These are phyloP conservation scores for Tubosaeta sp. DNA, from an alignment of 768 basidiomycete genomes.

Conservation along the genomic window DNA sequence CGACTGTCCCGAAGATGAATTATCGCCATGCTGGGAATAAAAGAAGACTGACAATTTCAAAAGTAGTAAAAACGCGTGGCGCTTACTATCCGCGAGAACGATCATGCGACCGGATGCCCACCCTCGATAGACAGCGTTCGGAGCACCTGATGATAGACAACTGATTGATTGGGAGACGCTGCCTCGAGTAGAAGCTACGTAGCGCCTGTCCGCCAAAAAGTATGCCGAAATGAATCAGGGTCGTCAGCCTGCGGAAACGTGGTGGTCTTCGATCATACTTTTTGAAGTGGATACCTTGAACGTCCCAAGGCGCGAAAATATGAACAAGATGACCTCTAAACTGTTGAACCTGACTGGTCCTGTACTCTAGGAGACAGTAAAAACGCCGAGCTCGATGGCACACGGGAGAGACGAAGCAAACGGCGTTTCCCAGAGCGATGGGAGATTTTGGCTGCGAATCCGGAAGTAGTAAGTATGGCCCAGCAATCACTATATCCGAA, in stretches of 20 bases:
- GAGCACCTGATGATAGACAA: background rate
- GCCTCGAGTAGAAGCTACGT: constrained; percentile 10
- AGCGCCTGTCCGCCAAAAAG: constrained; percentile 13
- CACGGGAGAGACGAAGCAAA: constrained; percentile 7
- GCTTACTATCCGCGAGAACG: background rate
- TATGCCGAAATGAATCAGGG: constrained; percentile 32
- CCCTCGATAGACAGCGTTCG: constrained; percentile 2
- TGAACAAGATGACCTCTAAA: background rate
- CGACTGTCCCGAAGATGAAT: background rate
- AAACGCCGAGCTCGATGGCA: constrained; percentile 1
- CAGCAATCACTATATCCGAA: constrained; percentile 21
- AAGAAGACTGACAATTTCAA: background rate
- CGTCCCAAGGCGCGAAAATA: constrained; percentile 1
- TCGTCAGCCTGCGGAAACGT: constrained; percentile 5
- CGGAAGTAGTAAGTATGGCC: constrained; percentile 23
- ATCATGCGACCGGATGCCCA: background rate
- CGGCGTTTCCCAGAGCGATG: constrained; percentile 22
- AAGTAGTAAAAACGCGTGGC: background rate
- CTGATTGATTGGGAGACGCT: constrained; percentile 8
- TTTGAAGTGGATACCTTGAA: constrained; percentile 1
- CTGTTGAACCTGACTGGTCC: constrained; percentile 3
- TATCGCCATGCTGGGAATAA: constrained; percentile 1
- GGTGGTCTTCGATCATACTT: background rate
- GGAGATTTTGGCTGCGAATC: constrained; percentile 25
- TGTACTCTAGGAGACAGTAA: background rate